Percentiles rank a stretch among this genome's conserved stretches.
Evolutionary conservation across 2,329 filamentous ascomycete genomes (phyloP).

Genomic region (Trichoderma atroviride): DNA sequence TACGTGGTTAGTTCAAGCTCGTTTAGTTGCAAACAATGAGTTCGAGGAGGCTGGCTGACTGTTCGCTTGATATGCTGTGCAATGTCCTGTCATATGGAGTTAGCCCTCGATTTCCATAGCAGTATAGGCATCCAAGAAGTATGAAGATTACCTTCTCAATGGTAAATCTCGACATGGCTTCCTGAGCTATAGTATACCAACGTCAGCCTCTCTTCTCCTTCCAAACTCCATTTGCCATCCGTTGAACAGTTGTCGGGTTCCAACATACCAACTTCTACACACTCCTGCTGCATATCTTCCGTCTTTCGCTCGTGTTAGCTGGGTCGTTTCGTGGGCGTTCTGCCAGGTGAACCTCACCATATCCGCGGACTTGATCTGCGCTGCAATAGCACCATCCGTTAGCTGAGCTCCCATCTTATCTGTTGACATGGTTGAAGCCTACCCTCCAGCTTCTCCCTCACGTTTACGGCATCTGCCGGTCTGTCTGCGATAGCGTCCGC

Average conservation of each 20-base stretch:
- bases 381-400: constrained; percentile 50
- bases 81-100: constrained; percentile 70
- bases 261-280: constrained; percentile 87
- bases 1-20: constrained; percentile 19
- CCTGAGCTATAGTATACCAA: constrained; percentile 52
- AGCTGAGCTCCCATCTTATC: constrained; percentile 7
- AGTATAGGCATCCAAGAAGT: neutral
- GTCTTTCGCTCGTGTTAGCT: constrained; percentile 60
- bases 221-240: constrained; percentile 16
- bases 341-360: constrained; percentile 67
- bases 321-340: neutral
- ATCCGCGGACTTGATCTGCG: constrained; percentile 95
- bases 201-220: constrained; percentile 34
- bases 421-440: constrained; percentile 32
- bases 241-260: neutral
- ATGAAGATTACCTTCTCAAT: constrained; percentile 57
- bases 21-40: neutral
- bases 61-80: constrained; percentile 95
- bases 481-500: constrained; percentile 48
- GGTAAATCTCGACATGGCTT: constrained; percentile 64
- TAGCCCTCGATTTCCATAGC: constrained; percentile 23
- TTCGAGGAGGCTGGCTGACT: constrained; percentile 51
- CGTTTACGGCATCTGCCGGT: constrained; percentile 50
- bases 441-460: constrained; percentile 79
- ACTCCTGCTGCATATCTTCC: constrained; percentile 96